Conservation (phyloP, 192 early-diverging fungal species). For the Coemansia sp. region DNA sequence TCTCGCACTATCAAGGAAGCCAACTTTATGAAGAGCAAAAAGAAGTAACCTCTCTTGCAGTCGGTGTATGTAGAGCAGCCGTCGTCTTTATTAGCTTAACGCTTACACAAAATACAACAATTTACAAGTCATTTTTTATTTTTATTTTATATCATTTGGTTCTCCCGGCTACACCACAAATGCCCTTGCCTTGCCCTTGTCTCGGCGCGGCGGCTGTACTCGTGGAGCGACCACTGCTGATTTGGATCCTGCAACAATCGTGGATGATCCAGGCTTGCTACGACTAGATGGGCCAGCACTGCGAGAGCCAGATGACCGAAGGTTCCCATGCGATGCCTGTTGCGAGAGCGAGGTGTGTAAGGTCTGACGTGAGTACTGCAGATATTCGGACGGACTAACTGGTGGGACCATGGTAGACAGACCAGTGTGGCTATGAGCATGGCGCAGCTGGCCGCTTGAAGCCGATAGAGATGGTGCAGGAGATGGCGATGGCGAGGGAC, state of each 20-base stretch:
- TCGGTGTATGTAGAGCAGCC: background rate
- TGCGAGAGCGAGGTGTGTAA: constrained; percentile 43
- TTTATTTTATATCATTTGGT: background rate
- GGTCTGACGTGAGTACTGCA: constrained; percentile 52
- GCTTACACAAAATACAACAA: background rate
- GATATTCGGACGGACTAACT: constrained; percentile 52
- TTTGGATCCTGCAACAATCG: background rate
- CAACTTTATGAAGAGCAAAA: constrained; percentile 82
- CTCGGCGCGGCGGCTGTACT: constrained; percentile 15
- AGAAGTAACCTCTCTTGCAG: constrained; percentile 54
- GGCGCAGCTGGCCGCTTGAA: constrained; percentile 24
- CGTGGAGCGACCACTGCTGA: background rate
- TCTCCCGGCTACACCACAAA: constrained; percentile 24
- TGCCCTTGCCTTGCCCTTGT: constrained; percentile 50
- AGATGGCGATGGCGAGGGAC: constrained; percentile 5
- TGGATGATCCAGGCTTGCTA: background rate
- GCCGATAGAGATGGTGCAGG: constrained; percentile 5
- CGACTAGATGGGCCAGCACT: constrained; percentile 5
- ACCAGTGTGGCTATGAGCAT: constrained; percentile 36
- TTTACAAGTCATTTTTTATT: background rate
- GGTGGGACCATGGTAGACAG: constrained; percentile 40
- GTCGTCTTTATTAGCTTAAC: constrained; percentile 8
- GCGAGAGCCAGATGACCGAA: constrained; percentile 13
- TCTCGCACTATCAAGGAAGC: constrained; percentile 66
- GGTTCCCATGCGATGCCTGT: constrained; percentile 15